A percentile compares a stretch with the other conserved stretches of the same genome.
These are phyloP conservation scores for Taphrina populina DNA, from an alignment of 1,139 yeast genomes.

Conservation along the genomic window DNA sequence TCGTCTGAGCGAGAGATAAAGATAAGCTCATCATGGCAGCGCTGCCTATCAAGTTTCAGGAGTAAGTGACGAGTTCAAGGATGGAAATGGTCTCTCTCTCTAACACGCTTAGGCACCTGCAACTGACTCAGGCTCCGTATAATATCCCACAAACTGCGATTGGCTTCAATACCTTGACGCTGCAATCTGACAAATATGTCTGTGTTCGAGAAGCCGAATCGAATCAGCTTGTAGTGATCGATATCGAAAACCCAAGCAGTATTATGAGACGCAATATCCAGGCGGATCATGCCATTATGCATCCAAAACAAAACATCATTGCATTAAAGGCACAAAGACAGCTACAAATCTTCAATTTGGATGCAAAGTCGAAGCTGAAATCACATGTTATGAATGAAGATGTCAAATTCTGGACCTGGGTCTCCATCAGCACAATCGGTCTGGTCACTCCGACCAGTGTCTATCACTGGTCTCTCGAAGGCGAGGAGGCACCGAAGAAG, in stretches of 20 bases:
- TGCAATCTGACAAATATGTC: slow-evolving; percentile 87
- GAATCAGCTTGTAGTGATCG: slow-evolving; percentile 83
- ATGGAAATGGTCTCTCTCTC: too few relatives aligned
- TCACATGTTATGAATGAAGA: slow-evolving; percentile 85
- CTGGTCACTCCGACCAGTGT: slow-evolving; percentile 75
- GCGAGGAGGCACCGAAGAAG: slow-evolving; percentile 70
- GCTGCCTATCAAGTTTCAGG: slow-evolving; percentile 34
- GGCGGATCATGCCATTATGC: slow-evolving; percentile 97
- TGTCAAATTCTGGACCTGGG: slow-evolving; percentile 95
- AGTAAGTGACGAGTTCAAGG: background rate
- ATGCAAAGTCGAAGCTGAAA: slow-evolving; percentile 82
- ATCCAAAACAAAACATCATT: slow-evolving; percentile 81
- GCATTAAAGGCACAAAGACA: slow-evolving; percentile 92
- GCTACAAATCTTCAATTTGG: slow-evolving; percentile 69
- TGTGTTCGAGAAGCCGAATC: slow-evolving; percentile 84
- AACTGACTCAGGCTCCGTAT: slow-evolving; percentile 53
- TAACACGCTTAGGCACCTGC: slow-evolving; percentile 19
- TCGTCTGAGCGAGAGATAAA: too few relatives aligned
- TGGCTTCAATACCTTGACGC: slow-evolving; percentile 89
- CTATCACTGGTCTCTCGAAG: slow-evolving; percentile 80
- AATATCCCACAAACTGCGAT: slow-evolving; percentile 82
- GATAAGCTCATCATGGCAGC: slow-evolving; percentile 26
- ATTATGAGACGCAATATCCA: slow-evolving; percentile 88
- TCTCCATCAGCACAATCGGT: slow-evolving; percentile 69
- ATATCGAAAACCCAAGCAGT: slow-evolving; percentile 70